Conservation (phyloP, 2,329 filamentous ascomycete species). For the Aureobasidium lini region DNA sequence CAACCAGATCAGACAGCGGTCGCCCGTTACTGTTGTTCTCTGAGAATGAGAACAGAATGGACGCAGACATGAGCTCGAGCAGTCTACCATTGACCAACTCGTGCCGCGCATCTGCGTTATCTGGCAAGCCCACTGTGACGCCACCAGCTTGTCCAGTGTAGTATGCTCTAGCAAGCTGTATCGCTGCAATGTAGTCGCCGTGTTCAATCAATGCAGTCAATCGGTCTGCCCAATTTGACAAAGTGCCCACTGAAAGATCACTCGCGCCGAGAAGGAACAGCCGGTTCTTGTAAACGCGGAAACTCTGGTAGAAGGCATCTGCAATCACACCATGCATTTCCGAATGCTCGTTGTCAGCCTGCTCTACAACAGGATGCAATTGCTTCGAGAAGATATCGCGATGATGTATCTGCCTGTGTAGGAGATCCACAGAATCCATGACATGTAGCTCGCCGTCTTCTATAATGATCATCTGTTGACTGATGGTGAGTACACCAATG, state of each 20-base stretch:
- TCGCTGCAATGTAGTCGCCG: slow-evolving; percentile 90
- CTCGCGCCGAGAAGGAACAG: slow-evolving; percentile 91
- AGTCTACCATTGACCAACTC: slow-evolving; percentile 80
- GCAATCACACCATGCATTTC: slow-evolving; percentile 94
- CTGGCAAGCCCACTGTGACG: slow-evolving; percentile 84
- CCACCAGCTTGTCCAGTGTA: slow-evolving; percentile 89
- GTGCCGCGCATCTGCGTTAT: slow-evolving; percentile 69
- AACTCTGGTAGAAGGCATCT: slow-evolving; percentile 97
- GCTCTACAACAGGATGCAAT: slow-evolving; percentile 75
- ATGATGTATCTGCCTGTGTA: slow-evolving; percentile 89
- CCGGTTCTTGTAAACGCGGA: slow-evolving; percentile 88
- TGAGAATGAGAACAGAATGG: slow-evolving; percentile 62
- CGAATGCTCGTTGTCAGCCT: slow-evolving; percentile 75
- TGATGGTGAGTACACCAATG: slow-evolving; percentile 83
- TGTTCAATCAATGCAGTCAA: slow-evolving; percentile 91
- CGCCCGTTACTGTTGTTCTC: slow-evolving; percentile 50
- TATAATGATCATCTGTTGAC: slow-evolving; percentile 83
- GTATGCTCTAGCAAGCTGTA: slow-evolving; percentile 83
- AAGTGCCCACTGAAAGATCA: slow-evolving; percentile 78
- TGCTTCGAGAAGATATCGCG: slow-evolving; percentile 84
- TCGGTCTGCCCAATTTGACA: slow-evolving; percentile 96
- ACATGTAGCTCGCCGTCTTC: slow-evolving; percentile 85
- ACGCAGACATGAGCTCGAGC: slow-evolving; percentile 87
- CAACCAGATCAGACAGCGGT: slow-evolving; percentile 25
- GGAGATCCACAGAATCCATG: slow-evolving; percentile 88